Evolutionary conservation across 1,284 basidiomycete species (phyloP), one percentile per base, ranked within the genome.

Genomic region (Apiotrichum mycotoxinovorans): DNA sequence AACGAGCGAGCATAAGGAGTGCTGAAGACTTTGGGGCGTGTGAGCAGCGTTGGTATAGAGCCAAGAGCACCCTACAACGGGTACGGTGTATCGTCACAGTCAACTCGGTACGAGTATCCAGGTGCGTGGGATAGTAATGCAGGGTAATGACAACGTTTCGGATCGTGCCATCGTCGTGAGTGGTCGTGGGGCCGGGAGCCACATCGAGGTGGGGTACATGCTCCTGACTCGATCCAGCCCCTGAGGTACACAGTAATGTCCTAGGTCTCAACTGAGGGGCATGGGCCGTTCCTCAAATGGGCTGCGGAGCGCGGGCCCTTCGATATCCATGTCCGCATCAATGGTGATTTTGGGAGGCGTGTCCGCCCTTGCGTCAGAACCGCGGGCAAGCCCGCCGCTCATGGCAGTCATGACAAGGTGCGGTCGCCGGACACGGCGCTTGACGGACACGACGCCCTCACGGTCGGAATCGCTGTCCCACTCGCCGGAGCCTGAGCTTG

Each of bases 241-340:
- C n/a, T n/a, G n/a, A n/a, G n/a, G n/a, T n/a, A n/a, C n/a, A n/a
- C n/a, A n/a, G n/a, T n/a, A 34, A 14, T 34, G 33, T 34, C 33
- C 33, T 11, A 18, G 25, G 26, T 30, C 30, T 4, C 12, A 33
- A 18, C 10, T 18, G 43, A 46, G 17, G 4, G 25, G 25, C 46
- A 37, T 48, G 2, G 33, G 22, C 12, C 46, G 46, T 57, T 73
- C 72, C 53, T 71, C 70, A 51, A 74, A 74, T 1, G 72, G 72
- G 58, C 71, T 72, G 12, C 66, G 50, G 25, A 73, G 54, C 25
- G 53, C 64, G 12, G 53, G 59, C 4, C 26, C 50, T 3, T 43
- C 48, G 30, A 12, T 52, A 25, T 50, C 12, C 4, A 44, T 43
- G 26, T 47, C 40, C 20, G 48, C 48, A 33, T 52, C 41, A 25